Evolutionary conservation across 2,329 filamentous ascomycete species (phyloP).

Genomic region (Calonectria hawksworthii): DNA sequence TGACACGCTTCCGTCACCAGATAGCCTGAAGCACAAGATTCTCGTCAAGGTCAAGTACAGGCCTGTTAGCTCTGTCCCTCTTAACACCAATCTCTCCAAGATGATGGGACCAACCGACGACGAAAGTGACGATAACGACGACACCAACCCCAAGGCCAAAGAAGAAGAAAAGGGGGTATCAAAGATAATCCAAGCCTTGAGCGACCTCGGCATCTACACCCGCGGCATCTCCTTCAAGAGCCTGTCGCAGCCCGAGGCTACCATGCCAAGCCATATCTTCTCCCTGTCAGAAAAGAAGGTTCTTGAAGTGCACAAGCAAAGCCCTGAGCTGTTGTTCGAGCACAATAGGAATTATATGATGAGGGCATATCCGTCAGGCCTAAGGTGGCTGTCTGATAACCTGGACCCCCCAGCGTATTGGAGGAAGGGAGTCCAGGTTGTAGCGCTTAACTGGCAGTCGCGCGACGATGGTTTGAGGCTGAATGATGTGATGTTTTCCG

Average conservation of each 20-base stretch:
- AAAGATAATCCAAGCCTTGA: conserved; percentile 80
- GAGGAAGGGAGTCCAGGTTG: conserved; percentile 90
- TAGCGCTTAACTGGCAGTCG: conserved; percentile 93
- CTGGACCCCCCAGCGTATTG: conserved; percentile 88
- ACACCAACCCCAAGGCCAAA: too few relatives aligned
- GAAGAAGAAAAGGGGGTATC: conserved; percentile 41
- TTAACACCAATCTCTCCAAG: conserved; percentile 5
- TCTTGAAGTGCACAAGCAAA: conserved; percentile 69
- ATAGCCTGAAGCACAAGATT: conserved; percentile 81
- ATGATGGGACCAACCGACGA: conserved; percentile 66
- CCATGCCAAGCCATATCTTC: conserved; percentile 78
- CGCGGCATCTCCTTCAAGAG: conserved; percentile 86
- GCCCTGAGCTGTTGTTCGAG: conserved; percentile 72
- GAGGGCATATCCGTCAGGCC: conserved; percentile 88
- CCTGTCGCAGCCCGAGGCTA: conserved; percentile 79
- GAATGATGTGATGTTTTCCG: conserved; percentile 91
- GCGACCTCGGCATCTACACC: conserved; percentile 85
- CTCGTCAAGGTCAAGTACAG: conserved; percentile 85
- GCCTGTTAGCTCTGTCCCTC: conserved; percentile 54
- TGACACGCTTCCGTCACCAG: conserved; percentile 74
- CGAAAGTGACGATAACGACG: conserved; percentile 55
- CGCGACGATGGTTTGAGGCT: conserved; percentile 96
- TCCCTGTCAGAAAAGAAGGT: conserved; percentile 76
- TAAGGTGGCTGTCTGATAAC: conserved; percentile 87
- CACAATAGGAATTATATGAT: conserved; percentile 89